Percentiles rank a stretch among this genome's conserved stretches.
Conservation (phyloP, 1,284 basidiomycete genomes). For the Ganoderma sp. region DNA sequence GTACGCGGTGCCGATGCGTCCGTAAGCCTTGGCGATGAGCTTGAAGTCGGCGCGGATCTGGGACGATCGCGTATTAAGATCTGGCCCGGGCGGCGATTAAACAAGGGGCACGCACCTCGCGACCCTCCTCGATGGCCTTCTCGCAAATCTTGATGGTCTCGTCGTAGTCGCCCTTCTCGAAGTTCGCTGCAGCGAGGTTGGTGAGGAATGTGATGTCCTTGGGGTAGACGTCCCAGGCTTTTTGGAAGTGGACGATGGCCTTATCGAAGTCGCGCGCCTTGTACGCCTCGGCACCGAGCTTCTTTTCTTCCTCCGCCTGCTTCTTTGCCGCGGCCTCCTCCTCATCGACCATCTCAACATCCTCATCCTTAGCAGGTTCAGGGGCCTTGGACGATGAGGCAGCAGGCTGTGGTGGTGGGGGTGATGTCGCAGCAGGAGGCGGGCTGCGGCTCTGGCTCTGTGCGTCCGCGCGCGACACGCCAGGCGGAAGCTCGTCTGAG, state of each 20-base stretch:
- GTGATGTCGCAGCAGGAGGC: constrained; percentile 42
- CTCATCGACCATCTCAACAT: constrained; percentile 59
- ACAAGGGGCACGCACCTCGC: constrained; percentile 54
- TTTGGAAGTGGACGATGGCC: constrained; percentile 75
- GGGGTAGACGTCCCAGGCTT: constrained; percentile 93
- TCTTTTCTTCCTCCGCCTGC: constrained; percentile 80
- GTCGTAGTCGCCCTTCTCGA: constrained; percentile 92
- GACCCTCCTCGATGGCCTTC: constrained; percentile 94
- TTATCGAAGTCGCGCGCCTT: constrained; percentile 83
- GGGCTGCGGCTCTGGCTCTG: constrained; percentile 18
- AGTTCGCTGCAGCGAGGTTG: constrained; percentile 89
- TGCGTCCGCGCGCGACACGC: constrained; percentile 42
- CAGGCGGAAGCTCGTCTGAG: constrained; percentile 79
- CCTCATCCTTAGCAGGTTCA: constrained; percentile 47
- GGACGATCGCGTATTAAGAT: constrained; percentile 10
- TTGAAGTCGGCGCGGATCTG: constrained; percentile 84
- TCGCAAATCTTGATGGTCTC: constrained; percentile 92
- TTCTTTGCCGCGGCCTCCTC: constrained; percentile 54
- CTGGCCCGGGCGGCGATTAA: not conserved
- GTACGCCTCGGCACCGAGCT: constrained; percentile 83
- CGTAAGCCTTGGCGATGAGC: constrained; percentile 85
- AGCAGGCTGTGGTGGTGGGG: constrained; percentile 46
- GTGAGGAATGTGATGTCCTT: constrained; percentile 95
- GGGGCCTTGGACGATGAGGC: constrained; percentile 52
- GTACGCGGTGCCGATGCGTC: constrained; percentile 89